Evolutionary conservation across 495 filamentous ascomycete genomes (phyloP).

Genomic region (Neurospora intermedia): DNA sequence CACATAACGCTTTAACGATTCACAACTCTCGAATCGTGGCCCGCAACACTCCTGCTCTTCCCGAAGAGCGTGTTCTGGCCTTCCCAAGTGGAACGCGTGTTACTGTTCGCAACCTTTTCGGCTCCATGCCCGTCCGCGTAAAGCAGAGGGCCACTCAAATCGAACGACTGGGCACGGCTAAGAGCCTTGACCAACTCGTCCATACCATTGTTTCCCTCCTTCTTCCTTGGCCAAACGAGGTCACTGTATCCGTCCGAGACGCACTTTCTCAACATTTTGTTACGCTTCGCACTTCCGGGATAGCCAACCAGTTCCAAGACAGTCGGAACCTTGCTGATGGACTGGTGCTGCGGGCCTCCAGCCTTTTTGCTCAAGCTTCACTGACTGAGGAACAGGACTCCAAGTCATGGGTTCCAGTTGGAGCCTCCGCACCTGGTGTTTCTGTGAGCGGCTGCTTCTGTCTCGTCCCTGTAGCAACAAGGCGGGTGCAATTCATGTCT

Average conservation of each 20-base stretch:
- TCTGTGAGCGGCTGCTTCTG: constrained; percentile 60
- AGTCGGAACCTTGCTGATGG: neutral
- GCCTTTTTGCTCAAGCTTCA: constrained; percentile 53
- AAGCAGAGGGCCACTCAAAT: constrained; percentile 60
- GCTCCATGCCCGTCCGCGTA: constrained; percentile 92
- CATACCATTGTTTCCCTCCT: constrained; percentile 50
- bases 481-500: constrained; percentile 68
- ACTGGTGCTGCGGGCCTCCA: constrained; percentile 6
- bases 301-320: neutral
- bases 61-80: constrained; percentile 45
- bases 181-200: constrained; percentile 59
- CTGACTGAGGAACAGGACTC: constrained; percentile 42
- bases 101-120: constrained; percentile 78
- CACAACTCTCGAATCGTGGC: constrained; percentile 62
- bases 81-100: constrained; percentile 67
- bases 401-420: constrained; percentile 55
- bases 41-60: constrained; percentile 53
- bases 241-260: constrained; percentile 37
- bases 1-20: constrained; percentile 59
- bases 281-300: constrained; percentile 7
- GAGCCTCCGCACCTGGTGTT: constrained; percentile 49
- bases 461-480: constrained; percentile 55
- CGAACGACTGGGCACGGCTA: constrained; percentile 37
- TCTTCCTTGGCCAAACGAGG: constrained; percentile 47
- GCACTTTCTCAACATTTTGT: constrained; percentile 6